Evolutionary conservation across 2,329 filamentous ascomycete genomes (phyloP).

Genomic region (Botrytis medusae): DNA sequence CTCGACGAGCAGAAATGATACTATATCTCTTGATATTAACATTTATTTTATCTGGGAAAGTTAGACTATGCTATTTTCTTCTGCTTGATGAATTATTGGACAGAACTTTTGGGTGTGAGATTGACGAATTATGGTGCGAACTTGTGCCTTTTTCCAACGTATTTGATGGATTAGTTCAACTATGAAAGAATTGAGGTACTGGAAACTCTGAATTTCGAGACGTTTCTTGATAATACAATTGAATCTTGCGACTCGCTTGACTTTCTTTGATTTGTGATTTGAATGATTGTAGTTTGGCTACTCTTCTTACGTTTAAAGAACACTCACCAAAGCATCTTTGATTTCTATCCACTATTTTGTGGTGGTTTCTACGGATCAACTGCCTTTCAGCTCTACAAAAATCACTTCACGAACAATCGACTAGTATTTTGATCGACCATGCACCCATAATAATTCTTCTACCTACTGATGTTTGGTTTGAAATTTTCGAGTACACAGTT

Average conservation of each 20-base stretch:
- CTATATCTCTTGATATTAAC: rapidly evolving
- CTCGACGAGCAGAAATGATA: neutral
- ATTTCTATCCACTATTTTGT: neutral
- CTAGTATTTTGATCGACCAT: neutral
- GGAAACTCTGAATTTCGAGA: neutral
- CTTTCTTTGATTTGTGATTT: too few relatives aligned
- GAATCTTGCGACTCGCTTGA: neutral
- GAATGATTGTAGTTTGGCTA: neutral
- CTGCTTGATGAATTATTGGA: neutral
- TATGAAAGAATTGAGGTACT: neutral
- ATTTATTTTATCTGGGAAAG: rapidly evolving
- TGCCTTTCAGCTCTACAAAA: neutral
- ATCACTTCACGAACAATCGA: neutral
- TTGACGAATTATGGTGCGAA: neutral
- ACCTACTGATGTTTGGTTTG: neutral
- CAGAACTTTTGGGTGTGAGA: neutral
- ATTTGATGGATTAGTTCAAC: too few relatives aligned
- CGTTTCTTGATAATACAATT: neutral
- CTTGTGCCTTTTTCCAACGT: neutral
- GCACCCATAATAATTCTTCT: neutral
- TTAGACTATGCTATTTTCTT: neutral
- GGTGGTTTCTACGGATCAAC: neutral
- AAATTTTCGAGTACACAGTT: neutral
- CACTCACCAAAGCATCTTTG: neutral
- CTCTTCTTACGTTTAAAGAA: neutral